Percentiles rank a stretch among this genome's conserved stretches.
Evolutionary conservation across 2,329 filamentous ascomycete genomes (phyloP).

Genomic region (Aspergillus texensis): DNA sequence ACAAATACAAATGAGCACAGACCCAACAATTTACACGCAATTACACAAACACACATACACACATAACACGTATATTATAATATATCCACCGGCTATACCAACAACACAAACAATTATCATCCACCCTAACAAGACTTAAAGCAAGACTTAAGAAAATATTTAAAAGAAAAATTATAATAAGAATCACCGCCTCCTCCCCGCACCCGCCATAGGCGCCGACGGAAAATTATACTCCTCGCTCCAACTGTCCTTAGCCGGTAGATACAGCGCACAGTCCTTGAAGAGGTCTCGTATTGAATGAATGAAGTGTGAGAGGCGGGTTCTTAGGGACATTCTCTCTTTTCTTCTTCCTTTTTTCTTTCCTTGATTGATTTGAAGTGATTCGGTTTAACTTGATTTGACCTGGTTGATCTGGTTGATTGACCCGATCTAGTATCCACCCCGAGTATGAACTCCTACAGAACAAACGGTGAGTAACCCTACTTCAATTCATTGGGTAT

Average conservation of each 20-base stretch:
- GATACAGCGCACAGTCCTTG: neutral
- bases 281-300: constrained; percentile 1
- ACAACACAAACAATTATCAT: neutral
- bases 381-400: too few species aligned
- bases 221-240: constrained; percentile 8
- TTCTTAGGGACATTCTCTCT: neutral
- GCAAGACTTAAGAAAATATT: too few species aligned
- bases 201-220: neutral
- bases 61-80: too few species aligned
- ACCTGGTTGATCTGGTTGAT: too few species aligned
- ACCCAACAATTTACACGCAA: neutral
- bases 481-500: too few species aligned
- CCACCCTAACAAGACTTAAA: neutral
- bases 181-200: neutral
- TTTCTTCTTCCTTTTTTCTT: neutral
- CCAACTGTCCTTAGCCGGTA: constrained; percentile 8
- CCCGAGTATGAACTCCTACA: too few species aligned
- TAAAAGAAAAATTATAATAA: neutral
- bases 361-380: neutral
- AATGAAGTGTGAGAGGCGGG: neutral
- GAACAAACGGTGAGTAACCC: too few species aligned
- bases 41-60: neutral
- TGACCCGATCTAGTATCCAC: too few species aligned
- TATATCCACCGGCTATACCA: neutral
- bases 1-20: neutral